Evolutionary conservation across 164 flowering plant genomes (phyloP).

Genomic region (Magnolia officinalis): DNA sequence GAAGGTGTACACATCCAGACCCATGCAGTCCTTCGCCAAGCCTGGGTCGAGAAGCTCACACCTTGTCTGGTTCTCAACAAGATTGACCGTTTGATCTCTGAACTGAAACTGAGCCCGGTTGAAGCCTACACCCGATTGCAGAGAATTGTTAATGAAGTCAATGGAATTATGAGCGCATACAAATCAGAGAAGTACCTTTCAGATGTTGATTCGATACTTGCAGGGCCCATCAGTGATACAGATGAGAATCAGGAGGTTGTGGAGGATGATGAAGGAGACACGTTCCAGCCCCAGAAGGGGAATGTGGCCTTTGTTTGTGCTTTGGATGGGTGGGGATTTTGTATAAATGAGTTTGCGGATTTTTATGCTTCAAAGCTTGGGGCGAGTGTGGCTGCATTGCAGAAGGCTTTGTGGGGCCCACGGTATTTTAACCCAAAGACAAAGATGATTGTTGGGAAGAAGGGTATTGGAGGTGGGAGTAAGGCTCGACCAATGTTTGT

Average conservation of each 20-base stretch:
- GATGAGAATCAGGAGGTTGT: slow-evolving; percentile 47
- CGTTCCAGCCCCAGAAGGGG: slow-evolving; percentile 89
- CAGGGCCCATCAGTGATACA: slow-evolving; percentile 36
- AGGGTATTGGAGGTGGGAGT: slow-evolving; percentile 43
- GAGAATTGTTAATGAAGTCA: slow-evolving; percentile 83
- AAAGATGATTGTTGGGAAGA: slow-evolving; percentile 81
- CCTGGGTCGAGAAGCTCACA: slow-evolving; percentile 79
- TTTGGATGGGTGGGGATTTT: slow-evolving; percentile 94
- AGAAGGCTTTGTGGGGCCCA: slow-evolving; percentile 83
- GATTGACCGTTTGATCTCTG: slow-evolving; percentile 76
- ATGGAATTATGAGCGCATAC: slow-evolving; percentile 72
- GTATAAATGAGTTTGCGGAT: slow-evolving; percentile 62
- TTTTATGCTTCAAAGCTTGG: slow-evolving; percentile 71
- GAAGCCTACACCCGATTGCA: slow-evolving; percentile 66
- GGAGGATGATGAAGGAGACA: slow-evolving; percentile 87
- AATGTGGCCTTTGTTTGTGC: slow-evolving; percentile 92
- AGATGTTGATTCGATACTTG: slow-evolving; percentile 75
- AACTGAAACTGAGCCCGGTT: slow-evolving; percentile 65
- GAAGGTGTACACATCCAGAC: slow-evolving; percentile 96
- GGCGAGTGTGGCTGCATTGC: slow-evolving; percentile 49
- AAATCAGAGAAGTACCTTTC: slow-evolving; percentile 87
- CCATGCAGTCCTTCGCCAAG: slow-evolving; percentile 85
- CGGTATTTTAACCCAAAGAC: slow-evolving; percentile 60
- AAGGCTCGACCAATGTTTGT: slow-evolving; percentile 82
- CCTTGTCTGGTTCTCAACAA: slow-evolving; percentile 86